Evolutionary conservation across 257 asterid genomes (phyloP), one percentile per base, ranked within the genome.

Genomic region (Petunia secreta): DNA sequence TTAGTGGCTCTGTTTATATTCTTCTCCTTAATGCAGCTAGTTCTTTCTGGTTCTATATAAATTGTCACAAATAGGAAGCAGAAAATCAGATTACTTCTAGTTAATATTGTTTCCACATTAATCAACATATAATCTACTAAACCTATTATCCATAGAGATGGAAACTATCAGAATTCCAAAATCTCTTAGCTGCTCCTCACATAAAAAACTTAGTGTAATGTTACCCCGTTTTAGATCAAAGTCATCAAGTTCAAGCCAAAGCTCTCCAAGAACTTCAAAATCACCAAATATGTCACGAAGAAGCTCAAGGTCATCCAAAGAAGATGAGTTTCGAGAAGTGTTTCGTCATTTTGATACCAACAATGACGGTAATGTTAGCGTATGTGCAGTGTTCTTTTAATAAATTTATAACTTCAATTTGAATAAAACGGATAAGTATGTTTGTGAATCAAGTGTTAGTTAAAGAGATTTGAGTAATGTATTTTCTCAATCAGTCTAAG

Each of bases 291-390:
- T 79, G 1, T 64, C 86, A 6, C 82, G 82, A 37, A 36, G 80
- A 63, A 43, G 81, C 7, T 39, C 75, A 46, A 43, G 81, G 4
- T 39, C 75, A 46, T 74, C 87, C 6, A 85, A 78, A 68, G 89
- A 84, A 63, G 92, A 85, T 3, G 93, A 89, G 75, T 82, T 85
- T 76, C 59, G 75, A 36, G 88, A 89, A 63, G 92, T 91, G 6
- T 91, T 91, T 77, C 89, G 88, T 5, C 93, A 89, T 44, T 91
- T 91, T 64, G 93, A 89, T 37, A 52, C 69, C n/a, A 89, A 89
- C 80, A n/a, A 75, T 48, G 91, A 91, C 75, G 77, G 77, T 69
- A 69, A 52, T 52, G 55, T 52, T 52, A 52, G 14, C 59, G 11
- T 52, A 9, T 52, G 15, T 64, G 71, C 25, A 65, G 14, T 14